Percentiles rank a stretch among this genome's conserved stretches.
Conservation (phyloP, 768 basidiomycete species). For the Rhodotorula diobovata region DNA sequence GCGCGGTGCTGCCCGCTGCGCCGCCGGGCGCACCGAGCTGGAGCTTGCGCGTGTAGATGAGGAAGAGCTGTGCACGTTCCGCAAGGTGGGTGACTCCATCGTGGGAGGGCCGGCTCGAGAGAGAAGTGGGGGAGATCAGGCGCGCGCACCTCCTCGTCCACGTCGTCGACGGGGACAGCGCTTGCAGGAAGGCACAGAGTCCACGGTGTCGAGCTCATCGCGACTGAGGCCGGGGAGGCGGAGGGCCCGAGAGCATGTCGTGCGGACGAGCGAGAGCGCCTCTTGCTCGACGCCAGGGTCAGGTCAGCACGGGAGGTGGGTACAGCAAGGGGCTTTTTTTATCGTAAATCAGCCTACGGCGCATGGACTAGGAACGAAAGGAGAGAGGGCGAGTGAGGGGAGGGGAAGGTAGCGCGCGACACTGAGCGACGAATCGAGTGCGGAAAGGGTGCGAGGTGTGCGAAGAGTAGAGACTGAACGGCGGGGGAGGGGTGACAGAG, state of each 20-base stretch:
- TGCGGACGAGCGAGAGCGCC: not conserved
- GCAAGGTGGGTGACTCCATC: not conserved
- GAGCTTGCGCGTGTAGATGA: slow-evolving; percentile 22
- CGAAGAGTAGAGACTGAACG: not conserved
- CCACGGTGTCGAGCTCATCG: not conserved
- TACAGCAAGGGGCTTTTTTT: too few species aligned
- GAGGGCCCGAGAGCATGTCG: not conserved
- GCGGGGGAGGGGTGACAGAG: not conserved
- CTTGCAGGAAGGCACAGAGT: not conserved
- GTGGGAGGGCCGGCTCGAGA: not conserved
- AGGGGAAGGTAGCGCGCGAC: too few species aligned
- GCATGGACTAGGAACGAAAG: too few species aligned
- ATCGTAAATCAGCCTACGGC: too few species aligned
- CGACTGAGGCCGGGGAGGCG: not conserved
- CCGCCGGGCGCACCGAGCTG: not conserved
- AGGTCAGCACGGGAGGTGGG: too few species aligned
- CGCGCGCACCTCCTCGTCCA: slow-evolving; percentile 26
- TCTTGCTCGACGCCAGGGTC: too few species aligned
- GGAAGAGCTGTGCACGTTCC: slow-evolving; percentile 17
- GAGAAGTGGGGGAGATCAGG: too few species aligned
- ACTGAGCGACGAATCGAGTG: too few species aligned
- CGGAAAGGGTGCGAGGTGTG: too few species aligned
- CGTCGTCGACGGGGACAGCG: slow-evolving; percentile 8
- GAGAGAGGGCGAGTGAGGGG: not conserved
- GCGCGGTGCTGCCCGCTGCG: not conserved